A percentile compares a stretch with the other conserved stretches of the same genome.
Conservation (phyloP, 2,329 filamentous ascomycete genomes). For the Aspergillus caelatus region DNA sequence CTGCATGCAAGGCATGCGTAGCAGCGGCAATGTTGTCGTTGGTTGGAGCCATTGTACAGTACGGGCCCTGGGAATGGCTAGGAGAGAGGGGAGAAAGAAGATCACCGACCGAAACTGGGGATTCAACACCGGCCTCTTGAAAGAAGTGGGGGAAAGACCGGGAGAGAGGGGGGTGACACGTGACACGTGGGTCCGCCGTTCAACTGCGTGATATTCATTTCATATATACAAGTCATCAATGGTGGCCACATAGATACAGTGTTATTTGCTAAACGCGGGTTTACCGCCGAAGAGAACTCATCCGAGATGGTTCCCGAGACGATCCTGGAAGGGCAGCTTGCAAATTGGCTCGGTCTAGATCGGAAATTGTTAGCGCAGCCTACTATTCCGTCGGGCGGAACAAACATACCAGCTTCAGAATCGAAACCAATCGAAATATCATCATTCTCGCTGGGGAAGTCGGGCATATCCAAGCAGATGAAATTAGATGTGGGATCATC, state of each 20-base stretch:
- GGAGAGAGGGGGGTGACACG: constrained; percentile 6
- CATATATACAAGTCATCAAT: constrained; percentile 7
- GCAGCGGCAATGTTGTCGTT: constrained; percentile 50
- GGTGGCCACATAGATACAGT: neutral
- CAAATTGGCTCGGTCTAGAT: constrained; percentile 41
- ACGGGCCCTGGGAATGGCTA: constrained; percentile 11
- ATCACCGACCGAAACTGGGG: neutral
- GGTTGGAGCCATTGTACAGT: constrained; percentile 29
- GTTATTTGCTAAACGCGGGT: constrained; percentile 1
- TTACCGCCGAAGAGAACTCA: constrained; percentile 45
- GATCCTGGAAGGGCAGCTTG: constrained; percentile 42
- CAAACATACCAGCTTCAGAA: constrained; percentile 69
- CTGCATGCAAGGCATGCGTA: constrained; percentile 78
- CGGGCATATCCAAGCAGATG: constrained; percentile 81
- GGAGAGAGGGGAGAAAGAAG: constrained; percentile 18
- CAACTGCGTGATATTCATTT: constrained; percentile 5
- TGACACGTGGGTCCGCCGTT: constrained; percentile 8
- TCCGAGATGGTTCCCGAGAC: constrained; percentile 42
- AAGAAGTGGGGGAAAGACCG: neutral
- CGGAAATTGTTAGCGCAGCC: neutral
- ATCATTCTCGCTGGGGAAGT: constrained; percentile 89
- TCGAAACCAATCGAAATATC: constrained; percentile 88
- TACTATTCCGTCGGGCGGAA: neutral
- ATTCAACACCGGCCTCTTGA: neutral
- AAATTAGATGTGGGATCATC: constrained; percentile 65